Base-by-base conservation (phyloP, 495 filamentous ascomycete genomes). In the Parathielavia appendiculata region DNA sequence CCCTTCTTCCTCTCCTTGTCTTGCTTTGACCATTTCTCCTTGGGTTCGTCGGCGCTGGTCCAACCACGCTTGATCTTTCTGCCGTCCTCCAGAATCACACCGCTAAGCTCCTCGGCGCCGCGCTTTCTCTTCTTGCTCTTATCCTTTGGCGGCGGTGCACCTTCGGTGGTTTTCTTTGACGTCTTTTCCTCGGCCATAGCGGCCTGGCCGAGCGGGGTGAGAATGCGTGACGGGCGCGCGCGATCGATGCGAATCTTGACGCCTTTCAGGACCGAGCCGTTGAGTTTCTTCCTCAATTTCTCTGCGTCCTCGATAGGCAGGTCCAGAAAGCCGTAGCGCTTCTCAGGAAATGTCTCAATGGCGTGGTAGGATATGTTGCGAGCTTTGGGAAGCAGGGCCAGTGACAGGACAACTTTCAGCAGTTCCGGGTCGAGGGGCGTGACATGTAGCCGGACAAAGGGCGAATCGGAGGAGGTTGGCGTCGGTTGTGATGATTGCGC, bases 231-330 rank as follows among this genome's bases (percentile, higher is more conserved):
- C 1, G 88, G 84, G 16, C 81, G 82, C 17, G 93, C 92, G 17
- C 83, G 79, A 62, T 96, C 89, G 36, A 98, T 81, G 46, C 83
- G 82, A 58, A 97, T 82, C 69, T 96, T 97, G 43, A 80, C 78
- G 35, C 93, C 93, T 57, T 86, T 95, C 23, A 97, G 73, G 14
- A 91, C 86, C 6, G 86, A 81, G 10, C 92, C 92, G 75, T 96
- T 88, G n/a, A 97, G 79, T 68, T 95, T 97, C 78, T 90, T 92
- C 71, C 86, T 88, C 32, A 97, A 74, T 66, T 91, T 95, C 4
- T 92, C 86, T 6, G 91, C 93, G 60, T 93, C 90, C 72, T 84
- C 82, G 2, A 66, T 70, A 0, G 92, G 90, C 20, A 97, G 71
- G 19, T 92, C 89, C 48, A 97, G 72, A 74, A 87, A 98, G 47